These are phyloP conservation scores for Umbelopsis vinacea DNA, from an alignment of 192 early-diverging fungal species.

Conservation along the genomic window DNA sequence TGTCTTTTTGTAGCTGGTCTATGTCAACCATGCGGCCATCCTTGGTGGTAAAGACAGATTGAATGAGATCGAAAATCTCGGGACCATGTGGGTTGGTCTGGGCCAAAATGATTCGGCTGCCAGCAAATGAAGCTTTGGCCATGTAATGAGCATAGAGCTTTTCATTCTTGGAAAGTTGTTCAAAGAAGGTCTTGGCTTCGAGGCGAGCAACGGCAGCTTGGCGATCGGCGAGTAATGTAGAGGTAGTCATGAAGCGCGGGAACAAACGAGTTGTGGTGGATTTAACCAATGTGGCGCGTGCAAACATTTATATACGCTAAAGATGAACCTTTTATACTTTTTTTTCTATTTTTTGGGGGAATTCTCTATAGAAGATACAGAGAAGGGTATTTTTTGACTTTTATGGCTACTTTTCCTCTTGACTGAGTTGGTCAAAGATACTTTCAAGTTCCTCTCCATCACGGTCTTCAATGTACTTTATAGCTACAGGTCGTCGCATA, in stretches of 20 bases:
- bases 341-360: not conserved
- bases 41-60: conserved; percentile 41
- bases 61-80: conserved; percentile 49
- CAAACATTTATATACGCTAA: not conserved
- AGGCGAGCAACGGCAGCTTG: conserved; percentile 52
- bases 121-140: conserved; percentile 57
- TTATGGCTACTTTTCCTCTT: not conserved
- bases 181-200: conserved; percentile 56
- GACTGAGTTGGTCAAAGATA: conserved; percentile 30
- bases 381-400: conserved; percentile 2
- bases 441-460: conserved; percentile 33
- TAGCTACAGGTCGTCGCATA: conserved; percentile 29
- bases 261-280: not conserved
- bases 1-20: conserved; percentile 24
- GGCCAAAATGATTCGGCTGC: conserved; percentile 44
- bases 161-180: conserved; percentile 48
- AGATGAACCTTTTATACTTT: not conserved
- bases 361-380: not conserved
- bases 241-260: conserved; percentile 23
- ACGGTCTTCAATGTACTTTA: conserved; percentile 37
- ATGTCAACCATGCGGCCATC: conserved; percentile 25
- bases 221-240: conserved; percentile 45
- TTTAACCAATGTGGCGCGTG: not conserved
- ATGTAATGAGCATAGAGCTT: conserved; percentile 62
- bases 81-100: conserved; percentile 40